Percentiles rank a stretch among this genome's conserved stretches.
phyloP scores from a whole-genome alignment of 2,329 filamentous ascomycete species.

The Fusarium irregulare region DNA sequence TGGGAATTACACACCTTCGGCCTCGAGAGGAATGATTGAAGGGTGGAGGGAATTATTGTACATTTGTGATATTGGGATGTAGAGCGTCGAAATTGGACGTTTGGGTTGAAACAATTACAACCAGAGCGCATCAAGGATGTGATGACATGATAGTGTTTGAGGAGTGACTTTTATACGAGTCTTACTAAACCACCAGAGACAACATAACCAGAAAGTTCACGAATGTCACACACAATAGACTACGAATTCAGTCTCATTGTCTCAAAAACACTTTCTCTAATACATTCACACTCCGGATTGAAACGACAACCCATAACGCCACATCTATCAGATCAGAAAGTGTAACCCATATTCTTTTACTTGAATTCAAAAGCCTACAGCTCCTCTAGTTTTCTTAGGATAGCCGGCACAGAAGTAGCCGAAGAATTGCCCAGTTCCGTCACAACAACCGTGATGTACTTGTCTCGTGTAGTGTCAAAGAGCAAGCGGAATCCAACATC shows the following conservation, averaged over 20 bases:
- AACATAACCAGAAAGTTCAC: background rate
- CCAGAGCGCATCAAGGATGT: constrained; percentile 20
- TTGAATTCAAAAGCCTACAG: constrained; percentile 52
- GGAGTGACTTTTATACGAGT: background rate
- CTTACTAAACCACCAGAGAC: background rate
- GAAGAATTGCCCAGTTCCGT: constrained; percentile 91
- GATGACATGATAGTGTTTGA: constrained; percentile 11
- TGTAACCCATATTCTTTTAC: constrained; percentile 29
- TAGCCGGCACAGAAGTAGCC: constrained; percentile 81
- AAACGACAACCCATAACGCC: constrained; percentile 21
- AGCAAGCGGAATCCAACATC: constrained; percentile 71
- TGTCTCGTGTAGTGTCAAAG: constrained; percentile 91
- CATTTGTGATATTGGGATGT: constrained; percentile 42
- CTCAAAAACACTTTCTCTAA: constrained; percentile 18
- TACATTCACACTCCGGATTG: constrained; percentile 17
- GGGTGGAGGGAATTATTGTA: constrained; percentile 36
- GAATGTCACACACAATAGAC: background rate
- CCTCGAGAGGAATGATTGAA: constrained; percentile 12
- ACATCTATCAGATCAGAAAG: constrained; percentile 21
- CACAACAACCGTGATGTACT: constrained; percentile 87
- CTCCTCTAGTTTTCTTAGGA: constrained; percentile 68
- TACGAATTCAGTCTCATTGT: constrained; percentile 13
- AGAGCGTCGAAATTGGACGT: constrained; percentile 44
- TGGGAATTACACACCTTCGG: constrained; percentile 17
- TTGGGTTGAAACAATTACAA: constrained; percentile 35